phyloP scores from a whole-genome alignment of 2,329 filamentous ascomycete genomes.

The Reticulascus tulasneorum region DNA sequence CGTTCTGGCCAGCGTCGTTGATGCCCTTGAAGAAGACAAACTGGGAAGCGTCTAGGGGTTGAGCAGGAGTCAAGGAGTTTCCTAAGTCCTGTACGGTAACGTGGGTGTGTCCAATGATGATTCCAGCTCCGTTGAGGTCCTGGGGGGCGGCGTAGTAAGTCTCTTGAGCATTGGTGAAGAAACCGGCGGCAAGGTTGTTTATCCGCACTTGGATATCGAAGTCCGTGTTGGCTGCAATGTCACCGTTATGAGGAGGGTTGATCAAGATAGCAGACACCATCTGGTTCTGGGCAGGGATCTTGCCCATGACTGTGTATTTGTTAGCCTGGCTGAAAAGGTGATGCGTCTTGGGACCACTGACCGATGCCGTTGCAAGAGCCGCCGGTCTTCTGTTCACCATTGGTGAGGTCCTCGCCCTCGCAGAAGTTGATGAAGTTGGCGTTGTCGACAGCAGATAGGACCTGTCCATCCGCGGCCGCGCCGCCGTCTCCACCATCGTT shows the following conservation, averaged over 20 bases:
- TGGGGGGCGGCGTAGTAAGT: conserved; percentile 62
- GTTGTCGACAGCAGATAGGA: too few species aligned
- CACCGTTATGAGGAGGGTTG: conserved; percentile 48
- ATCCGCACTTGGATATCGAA: conserved; percentile 53
- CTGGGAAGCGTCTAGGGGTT: conserved; percentile 47
- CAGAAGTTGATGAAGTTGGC: conserved; percentile 65
- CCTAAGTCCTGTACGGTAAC: conserved; percentile 56
- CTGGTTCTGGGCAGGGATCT: conserved; percentile 49
- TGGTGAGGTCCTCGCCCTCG: conserved; percentile 49
- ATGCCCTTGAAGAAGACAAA: conserved; percentile 66
- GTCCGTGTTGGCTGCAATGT: conserved; percentile 40
- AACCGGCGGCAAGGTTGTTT: conserved; percentile 50
- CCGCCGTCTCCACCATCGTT: too few species aligned
- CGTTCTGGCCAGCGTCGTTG: conserved; percentile 56
- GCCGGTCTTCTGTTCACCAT: conserved; percentile 52
- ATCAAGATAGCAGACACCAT: conserved; percentile 57
- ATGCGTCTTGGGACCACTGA: too few species aligned
- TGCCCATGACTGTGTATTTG: conserved; percentile 59
- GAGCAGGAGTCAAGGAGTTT: conserved; percentile 41
- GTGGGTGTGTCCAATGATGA: conserved; percentile 57
- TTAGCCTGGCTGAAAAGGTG: too few species aligned
- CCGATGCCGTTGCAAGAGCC: conserved; percentile 64
- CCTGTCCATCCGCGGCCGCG: too few species aligned
- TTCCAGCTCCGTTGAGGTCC: conserved; percentile 41
- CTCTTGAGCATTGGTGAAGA: conserved; percentile 55